phyloP scores from a whole-genome alignment of 1,284 basidiomycete genomes.

The Trametes versicolor region DNA sequence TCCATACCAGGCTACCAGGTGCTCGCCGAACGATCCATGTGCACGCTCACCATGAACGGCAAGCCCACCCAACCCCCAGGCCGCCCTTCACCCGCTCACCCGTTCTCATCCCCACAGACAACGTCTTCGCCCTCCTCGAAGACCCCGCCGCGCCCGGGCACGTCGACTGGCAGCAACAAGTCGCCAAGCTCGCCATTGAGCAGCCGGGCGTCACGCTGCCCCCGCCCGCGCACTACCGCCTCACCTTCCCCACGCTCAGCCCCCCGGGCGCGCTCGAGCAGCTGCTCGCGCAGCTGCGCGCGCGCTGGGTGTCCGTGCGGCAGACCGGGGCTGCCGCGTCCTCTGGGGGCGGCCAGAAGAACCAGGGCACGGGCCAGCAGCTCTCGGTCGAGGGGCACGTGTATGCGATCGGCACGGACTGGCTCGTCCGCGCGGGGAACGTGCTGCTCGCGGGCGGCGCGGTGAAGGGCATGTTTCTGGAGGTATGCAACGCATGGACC shows the following conservation, averaged over 20 bases:
- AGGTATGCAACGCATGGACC: too few relatives aligned
- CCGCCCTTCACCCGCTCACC: not conserved
- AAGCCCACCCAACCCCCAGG: not conserved
- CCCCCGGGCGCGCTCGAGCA: constrained; percentile 79
- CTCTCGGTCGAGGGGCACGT: constrained; percentile 74
- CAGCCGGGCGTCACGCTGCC: constrained; percentile 26
- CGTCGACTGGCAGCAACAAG: constrained; percentile 58
- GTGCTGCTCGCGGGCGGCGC: constrained; percentile 77
- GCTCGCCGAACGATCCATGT: constrained; percentile 74
- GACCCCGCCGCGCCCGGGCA: constrained; percentile 75
- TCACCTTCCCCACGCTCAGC: constrained; percentile 75
- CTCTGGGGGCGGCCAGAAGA: constrained; percentile 48
- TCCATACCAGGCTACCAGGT: constrained; percentile 60
- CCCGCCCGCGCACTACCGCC: constrained; percentile 73
- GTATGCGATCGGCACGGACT: constrained; percentile 79
- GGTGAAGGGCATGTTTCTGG: constrained; percentile 80
- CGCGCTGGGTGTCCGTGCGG: constrained; percentile 77
- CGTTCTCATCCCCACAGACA: constrained; percentile 47
- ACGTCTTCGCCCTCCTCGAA: constrained; percentile 79
- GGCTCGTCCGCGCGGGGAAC: constrained; percentile 82
- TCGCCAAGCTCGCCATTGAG: constrained; percentile 33
- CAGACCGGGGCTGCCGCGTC: constrained; percentile 45
- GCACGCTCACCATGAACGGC: constrained; percentile 74
- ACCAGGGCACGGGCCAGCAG: constrained; percentile 65
- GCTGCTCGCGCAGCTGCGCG: constrained; percentile 72